Evolutionary conservation across 1,284 basidiomycete species (phyloP).

Genomic region (Coniferiporia weirii): DNA sequence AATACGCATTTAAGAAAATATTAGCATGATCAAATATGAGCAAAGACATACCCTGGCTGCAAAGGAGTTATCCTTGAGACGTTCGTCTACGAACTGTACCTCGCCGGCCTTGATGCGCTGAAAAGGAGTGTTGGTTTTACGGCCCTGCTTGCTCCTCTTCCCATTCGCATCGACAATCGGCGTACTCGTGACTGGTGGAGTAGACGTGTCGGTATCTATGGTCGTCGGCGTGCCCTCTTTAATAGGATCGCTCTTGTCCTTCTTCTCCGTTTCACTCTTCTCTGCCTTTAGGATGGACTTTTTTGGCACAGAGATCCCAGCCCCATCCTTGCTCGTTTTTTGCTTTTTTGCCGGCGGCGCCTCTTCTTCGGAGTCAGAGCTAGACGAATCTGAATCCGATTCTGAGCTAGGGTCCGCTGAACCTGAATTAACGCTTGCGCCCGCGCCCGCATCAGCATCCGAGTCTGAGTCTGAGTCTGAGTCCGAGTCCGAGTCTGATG

Average conservation of each 20-base stretch:
- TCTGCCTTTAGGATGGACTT: constrained; percentile 13
- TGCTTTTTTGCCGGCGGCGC: constrained; percentile 50
- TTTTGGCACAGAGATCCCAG: constrained; percentile 42
- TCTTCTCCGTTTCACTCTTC: neutral
- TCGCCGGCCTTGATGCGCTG: constrained; percentile 75
- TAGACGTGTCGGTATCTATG: constrained; percentile 1
- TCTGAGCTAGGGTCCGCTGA: neutral
- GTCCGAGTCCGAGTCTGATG: neutral
- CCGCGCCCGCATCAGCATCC: neutral
- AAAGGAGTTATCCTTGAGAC: constrained; percentile 80
- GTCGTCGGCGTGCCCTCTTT: constrained; percentile 17
- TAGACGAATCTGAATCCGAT: neutral
- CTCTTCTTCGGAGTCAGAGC: constrained; percentile 10
- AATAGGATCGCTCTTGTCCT: neutral
- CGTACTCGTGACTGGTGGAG: constrained; percentile 8
- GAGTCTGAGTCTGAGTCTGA: constrained; percentile 1
- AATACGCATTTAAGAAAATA: constrained; percentile 11
- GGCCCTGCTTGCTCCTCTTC: constrained; percentile 31
- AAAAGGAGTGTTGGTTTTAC: constrained; percentile 62
- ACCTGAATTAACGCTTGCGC: neutral
- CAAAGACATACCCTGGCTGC: constrained; percentile 60
- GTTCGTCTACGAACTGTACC: constrained; percentile 48
- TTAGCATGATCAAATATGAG: neutral
- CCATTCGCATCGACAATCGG: constrained; percentile 10
- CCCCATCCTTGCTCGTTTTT: constrained; percentile 44